phyloP scores from a whole-genome alignment of 2,329 filamentous ascomycete species.

The Rutstroemia sp. region DNA sequence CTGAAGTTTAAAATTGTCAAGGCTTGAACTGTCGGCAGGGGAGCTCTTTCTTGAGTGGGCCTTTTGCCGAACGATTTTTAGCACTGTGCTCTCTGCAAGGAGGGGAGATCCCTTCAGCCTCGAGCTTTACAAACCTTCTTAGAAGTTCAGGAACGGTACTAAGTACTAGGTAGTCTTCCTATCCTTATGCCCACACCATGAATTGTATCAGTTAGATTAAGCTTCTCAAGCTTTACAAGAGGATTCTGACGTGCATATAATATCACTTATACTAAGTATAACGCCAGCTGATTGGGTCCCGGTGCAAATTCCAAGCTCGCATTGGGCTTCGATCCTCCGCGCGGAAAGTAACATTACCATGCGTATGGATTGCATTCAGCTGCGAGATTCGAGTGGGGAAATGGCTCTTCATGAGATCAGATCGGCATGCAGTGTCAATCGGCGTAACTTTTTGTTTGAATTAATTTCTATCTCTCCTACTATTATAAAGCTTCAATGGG shows the following conservation, averaged over 20 bases:
- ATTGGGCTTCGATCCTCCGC: background rate
- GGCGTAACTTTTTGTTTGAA: background rate
- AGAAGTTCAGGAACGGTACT: too few species aligned
- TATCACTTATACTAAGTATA: too few species aligned
- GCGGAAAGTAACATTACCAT: background rate
- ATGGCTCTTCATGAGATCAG: background rate
- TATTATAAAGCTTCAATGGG: constrained; percentile 9
- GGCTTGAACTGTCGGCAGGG: background rate
- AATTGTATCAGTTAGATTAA: too few species aligned
- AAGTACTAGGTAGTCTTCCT: too few species aligned
- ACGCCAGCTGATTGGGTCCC: background rate
- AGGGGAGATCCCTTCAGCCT: too few species aligned
- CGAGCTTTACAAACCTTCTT: too few species aligned
- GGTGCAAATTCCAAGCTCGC: background rate
- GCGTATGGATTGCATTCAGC: background rate
- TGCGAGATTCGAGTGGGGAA: background rate
- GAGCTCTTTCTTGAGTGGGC: background rate
- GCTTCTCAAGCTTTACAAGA: too few species aligned
- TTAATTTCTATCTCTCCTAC: constrained; percentile 8
- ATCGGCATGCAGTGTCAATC: background rate
- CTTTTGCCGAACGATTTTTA: background rate
- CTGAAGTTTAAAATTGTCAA: constrained; percentile 5
- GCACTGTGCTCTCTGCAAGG: too few species aligned
- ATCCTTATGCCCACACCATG: too few species aligned
- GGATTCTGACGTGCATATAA: too few species aligned